Conservation (phyloP, 2,329 filamentous ascomycete species). For the Purpureocillium takamizusanense region DNA sequence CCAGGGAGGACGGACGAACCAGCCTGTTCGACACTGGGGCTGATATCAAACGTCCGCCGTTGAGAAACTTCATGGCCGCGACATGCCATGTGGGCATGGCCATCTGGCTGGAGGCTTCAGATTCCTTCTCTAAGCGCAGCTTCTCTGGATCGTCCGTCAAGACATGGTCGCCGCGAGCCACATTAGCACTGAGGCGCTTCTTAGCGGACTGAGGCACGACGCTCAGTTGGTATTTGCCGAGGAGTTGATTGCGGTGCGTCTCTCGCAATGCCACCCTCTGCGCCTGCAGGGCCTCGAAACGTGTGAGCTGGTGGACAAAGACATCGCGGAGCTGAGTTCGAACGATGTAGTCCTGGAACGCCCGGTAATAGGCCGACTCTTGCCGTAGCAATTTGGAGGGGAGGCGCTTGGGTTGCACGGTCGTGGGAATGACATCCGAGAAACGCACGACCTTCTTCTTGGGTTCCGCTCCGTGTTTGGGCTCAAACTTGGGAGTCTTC, state of each 20-base stretch:
- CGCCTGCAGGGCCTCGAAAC: conserved; percentile 83
- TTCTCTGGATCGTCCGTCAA: conserved; percentile 54
- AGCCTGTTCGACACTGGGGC: conserved; percentile 56
- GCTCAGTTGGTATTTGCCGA: conserved; percentile 75
- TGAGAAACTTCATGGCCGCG: conserved; percentile 50
- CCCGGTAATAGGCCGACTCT: conserved; percentile 80
- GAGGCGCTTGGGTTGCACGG: conserved; percentile 37
- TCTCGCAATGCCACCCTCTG: conserved; percentile 66
- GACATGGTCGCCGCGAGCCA: conserved; percentile 62
- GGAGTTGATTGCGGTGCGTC: conserved; percentile 69
- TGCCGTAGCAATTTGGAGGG: conserved; percentile 43
- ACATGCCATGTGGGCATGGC: conserved; percentile 52
- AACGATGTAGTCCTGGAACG: conserved; percentile 68
- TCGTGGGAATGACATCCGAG: conserved; percentile 41
- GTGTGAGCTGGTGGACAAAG: conserved; percentile 74
- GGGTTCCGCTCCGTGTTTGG: conserved; percentile 13
- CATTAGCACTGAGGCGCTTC: conserved; percentile 63
- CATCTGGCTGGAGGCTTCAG: conserved; percentile 69
- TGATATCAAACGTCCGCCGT: conserved; percentile 54
- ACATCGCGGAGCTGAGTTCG: conserved; percentile 60
- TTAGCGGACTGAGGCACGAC: conserved; percentile 59
- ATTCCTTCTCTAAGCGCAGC: conserved; percentile 64
- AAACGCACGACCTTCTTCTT: conserved; percentile 73
- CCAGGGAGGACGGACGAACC: conserved; percentile 42
- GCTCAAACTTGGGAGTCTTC: conserved; percentile 10